Conservation (phyloP, 768 basidiomycete species). For the Exidia glandulosa region DNA sequence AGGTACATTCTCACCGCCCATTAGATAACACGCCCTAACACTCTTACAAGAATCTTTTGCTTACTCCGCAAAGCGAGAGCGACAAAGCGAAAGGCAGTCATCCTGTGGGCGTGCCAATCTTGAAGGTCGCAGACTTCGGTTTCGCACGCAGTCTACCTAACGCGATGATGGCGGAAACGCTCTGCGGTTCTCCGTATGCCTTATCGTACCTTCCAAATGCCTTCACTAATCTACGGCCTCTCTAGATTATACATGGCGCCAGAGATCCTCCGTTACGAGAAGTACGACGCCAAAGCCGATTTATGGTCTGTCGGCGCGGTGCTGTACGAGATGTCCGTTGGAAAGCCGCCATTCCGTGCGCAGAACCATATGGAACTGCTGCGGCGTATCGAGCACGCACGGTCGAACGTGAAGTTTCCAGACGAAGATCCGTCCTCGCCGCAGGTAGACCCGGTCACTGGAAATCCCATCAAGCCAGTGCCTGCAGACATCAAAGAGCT, state of each 20-base stretch:
- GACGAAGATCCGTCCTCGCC: constrained; percentile 62
- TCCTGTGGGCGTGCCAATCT: constrained; percentile 82
- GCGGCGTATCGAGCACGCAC: constrained; percentile 85
- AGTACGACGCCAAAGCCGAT: constrained; percentile 96
- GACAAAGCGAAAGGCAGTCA: constrained; percentile 74
- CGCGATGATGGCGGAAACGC: constrained; percentile 91
- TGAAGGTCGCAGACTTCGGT: constrained; percentile 97
- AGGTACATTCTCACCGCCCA: constrained; percentile 31
- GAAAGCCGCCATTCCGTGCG: constrained; percentile 88
- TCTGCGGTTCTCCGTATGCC: constrained; percentile 87
- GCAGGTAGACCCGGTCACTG: constrained; percentile 32
- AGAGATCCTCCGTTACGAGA: constrained; percentile 92
- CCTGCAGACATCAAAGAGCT: constrained; percentile 79
- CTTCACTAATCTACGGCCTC: background rate
- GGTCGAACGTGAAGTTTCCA: constrained; percentile 78
- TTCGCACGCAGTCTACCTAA: constrained; percentile 89
- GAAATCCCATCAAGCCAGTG: constrained; percentile 47
- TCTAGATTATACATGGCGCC: constrained; percentile 94
- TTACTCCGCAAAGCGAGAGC: constrained; percentile 42
- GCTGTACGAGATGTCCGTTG: constrained; percentile 89
- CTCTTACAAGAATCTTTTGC: constrained; percentile 61
- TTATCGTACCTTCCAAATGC: background rate
- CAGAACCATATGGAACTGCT: constrained; percentile 92
- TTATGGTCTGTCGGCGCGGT: constrained; percentile 98
- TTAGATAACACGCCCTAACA: background rate